Base-by-base conservation (phyloP, 495 filamentous ascomycete species). In the Achaetomiella virescens region DNA sequence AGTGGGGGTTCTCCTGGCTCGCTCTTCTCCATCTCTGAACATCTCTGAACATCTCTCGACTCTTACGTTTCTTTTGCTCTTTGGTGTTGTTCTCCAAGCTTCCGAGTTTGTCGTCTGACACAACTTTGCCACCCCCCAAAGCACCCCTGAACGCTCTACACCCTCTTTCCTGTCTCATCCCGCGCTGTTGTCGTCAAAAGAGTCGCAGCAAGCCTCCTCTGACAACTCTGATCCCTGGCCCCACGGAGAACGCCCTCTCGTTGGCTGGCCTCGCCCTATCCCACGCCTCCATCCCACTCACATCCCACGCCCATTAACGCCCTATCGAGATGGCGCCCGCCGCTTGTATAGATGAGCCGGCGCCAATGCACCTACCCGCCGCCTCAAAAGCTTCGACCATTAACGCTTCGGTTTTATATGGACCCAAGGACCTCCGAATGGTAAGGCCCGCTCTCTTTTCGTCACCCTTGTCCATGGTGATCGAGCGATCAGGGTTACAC, bases 371-470 rank as follows among this genome's bases (percentile, higher is more conserved):
- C 56, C 58, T 75, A 64, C 68, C 72, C 64, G 64, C 66, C 36
- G 58, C 61, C 55, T 70, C 72, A 24, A 74, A 75, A 62, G 55
- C 63, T 52, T 71, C 72, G 51, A 67, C 70, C 61, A 66, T 78
- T 58, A 73, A 60, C 63, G 78, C 78, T 36, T 79, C 76, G 20
- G 78, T 81, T 42, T 63, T 81, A 47, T 71, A 80, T 67, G 77
- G 76, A 8, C 70, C 77, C 27, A 69, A 71, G 29, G 75, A 80
- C 59, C 60, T 81, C 38, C 70, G 74, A 67, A 67, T 81, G 70
- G 78, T 81, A 67, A 67, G 66, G 58, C 51, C 37, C 31, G 7
- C 20, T 29, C 50, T 51, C 40, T 43, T 52, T 47, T 52, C 9
- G 40, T 47, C 48, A 43, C 21, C 52, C 46, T 47, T 54, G 33